A percentile compares a stretch with the other conserved stretches of the same genome.
These are phyloP conservation scores for Hypholoma fasciculare DNA, from an alignment of 768 basidiomycete genomes.

Conservation along the genomic window DNA sequence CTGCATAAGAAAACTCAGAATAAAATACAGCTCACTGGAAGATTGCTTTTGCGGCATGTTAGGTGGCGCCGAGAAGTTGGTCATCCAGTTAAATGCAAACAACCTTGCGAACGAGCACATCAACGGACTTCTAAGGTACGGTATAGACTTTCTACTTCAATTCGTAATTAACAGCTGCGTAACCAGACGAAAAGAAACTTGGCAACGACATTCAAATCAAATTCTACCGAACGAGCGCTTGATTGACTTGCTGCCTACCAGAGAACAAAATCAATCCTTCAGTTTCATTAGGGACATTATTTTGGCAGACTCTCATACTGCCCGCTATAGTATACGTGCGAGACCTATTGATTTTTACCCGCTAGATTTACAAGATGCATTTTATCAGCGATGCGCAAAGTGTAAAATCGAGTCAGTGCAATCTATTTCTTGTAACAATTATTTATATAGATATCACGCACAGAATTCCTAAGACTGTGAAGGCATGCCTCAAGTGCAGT, in stretches of 20 bases:
- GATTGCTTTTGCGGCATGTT: constrained; percentile 41
- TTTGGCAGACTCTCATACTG: constrained; percentile 29
- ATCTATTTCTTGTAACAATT: background rate
- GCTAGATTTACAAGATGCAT: constrained; percentile 44
- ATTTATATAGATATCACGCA: constrained; percentile 1
- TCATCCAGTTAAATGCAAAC: constrained; percentile 41
- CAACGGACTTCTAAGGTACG: constrained; percentile 42
- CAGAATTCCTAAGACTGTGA: constrained; percentile 44
- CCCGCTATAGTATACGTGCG: constrained; percentile 44
- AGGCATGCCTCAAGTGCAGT: constrained; percentile 51
- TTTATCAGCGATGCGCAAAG: constrained; percentile 47
- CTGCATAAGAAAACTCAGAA: constrained; percentile 49
- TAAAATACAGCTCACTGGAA: constrained; percentile 35
- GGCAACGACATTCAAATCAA: constrained; percentile 20
- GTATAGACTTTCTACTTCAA: background rate
- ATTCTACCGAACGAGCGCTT: background rate
- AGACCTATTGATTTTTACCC: constrained; percentile 60
- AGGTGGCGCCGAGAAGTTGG: constrained; percentile 45
- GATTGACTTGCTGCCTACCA: background rate
- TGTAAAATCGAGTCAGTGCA: constrained; percentile 50
- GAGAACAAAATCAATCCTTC: constrained; percentile 5
- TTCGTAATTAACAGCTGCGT: background rate
- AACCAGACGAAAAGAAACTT: constrained; percentile 28
- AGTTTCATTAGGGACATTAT: constrained; percentile 40
- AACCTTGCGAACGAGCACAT: constrained; percentile 38